Evolutionary conservation across 768 basidiomycete genomes (phyloP).

Genomic region (Saitozyma podzolica): DNA sequence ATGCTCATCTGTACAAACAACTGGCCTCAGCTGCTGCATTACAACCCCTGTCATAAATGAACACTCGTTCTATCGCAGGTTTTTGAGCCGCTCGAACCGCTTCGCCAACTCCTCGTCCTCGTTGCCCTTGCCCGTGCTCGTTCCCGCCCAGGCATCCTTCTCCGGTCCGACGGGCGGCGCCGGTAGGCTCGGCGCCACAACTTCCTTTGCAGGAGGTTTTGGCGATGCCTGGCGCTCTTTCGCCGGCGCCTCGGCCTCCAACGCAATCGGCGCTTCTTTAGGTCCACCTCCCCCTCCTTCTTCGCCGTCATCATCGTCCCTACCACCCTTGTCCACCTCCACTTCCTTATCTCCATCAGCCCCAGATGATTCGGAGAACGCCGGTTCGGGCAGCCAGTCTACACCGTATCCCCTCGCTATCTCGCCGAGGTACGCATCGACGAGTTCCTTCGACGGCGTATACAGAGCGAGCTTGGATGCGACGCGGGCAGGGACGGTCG

Average conservation of each 20-base stretch:
- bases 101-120: slow-evolving; percentile 63
- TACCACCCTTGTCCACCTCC: slow-evolving; percentile 5
- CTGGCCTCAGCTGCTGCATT: too few species aligned
- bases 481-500: slow-evolving; percentile 78
- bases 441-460: slow-evolving; percentile 71
- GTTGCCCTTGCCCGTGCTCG: slow-evolving; percentile 21
- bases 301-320: slow-evolving; percentile 30
- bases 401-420: slow-evolving; percentile 86
- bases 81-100: slow-evolving; percentile 85
- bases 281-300: slow-evolving; percentile 7
- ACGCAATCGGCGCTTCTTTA: slow-evolving; percentile 22
- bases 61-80: slow-evolving; percentile 57
- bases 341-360: slow-evolving; percentile 36
- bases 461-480: slow-evolving; percentile 68
- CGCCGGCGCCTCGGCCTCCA: slow-evolving; percentile 34
- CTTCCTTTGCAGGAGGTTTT: too few species aligned
- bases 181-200: not conserved
- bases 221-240: not conserved
- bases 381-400: slow-evolving; percentile 60
- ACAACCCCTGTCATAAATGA: too few species aligned
- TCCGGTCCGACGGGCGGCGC: slow-evolving; percentile 8
- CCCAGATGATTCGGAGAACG: slow-evolving; percentile 14
- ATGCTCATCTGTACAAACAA: too few species aligned
- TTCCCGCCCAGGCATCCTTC: slow-evolving; percentile 11
- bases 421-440: slow-evolving; percentile 83